Evolutionary conservation across 805 yeast genomes (phyloP), one percentile per base, ranked within the genome.

Genomic region (Wickerhamomyces tratensis): DNA sequence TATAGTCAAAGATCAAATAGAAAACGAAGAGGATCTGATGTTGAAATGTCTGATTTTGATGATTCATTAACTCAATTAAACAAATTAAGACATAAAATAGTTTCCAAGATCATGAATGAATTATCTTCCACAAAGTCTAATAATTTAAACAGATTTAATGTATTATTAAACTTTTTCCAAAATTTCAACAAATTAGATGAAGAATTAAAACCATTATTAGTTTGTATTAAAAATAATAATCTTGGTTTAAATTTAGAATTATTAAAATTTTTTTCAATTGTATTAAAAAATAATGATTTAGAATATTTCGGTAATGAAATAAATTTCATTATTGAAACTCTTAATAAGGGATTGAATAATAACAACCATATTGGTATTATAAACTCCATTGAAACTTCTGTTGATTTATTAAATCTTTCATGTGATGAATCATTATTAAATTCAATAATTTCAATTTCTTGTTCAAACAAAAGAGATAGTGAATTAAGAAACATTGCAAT

Each of bases 401-500:
- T 53, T 38, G 59, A 57, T 29, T 36, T 63, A 27, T 43, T 44
- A 48, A 52, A 49, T 38, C 50, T 45, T 50, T 50, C 48, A 1
- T 54, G 51, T 39, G 48, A 52, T 40, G 57, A 48, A 7, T 37
- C 40, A 1, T 35, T 56, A 20, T 44, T 50, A 1, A 39, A 44
- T 7, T 51, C 66, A 30, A 67, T 70, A 4, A 50, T 63, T 10
- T 51, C 56, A 2, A 59, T 61, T 35, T 69, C 67, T 6, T 42
- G 53, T 0, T 53, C 62, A 2, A 45, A 64, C 3, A 61, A 67
- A 35, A 53, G 57, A 30, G 69, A 60, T 37, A 54, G 64, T 43
- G 70, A 64, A 33, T 50, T 65, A 6, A 53, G 71, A 44, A 65
- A 61, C 36, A 46, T 48, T n/a, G 66, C 71, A 1, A 56, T 66